Conservation (phyloP, 495 filamentous ascomycete species). For the Penicillium daleae region DNA sequence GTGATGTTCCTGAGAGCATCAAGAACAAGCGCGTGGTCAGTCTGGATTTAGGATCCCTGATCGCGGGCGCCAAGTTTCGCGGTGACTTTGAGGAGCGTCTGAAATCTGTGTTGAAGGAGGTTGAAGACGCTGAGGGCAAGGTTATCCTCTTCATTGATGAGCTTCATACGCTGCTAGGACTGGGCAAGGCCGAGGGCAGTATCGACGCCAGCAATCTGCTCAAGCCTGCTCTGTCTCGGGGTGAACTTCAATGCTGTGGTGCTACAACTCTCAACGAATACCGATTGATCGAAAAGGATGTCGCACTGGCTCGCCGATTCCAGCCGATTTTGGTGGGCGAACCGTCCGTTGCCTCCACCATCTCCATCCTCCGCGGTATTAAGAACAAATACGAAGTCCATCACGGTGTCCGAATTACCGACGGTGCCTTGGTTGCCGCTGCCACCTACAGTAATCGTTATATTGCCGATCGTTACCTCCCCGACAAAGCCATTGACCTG, state of each 20-base stretch:
- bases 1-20: slow-evolving; percentile 95
- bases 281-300: slow-evolving; percentile 92
- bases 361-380: slow-evolving; percentile 94
- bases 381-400: slow-evolving; percentile 98
- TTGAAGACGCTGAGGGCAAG: slow-evolving; percentile 82
- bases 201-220: slow-evolving; percentile 95
- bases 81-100: slow-evolving; percentile 96
- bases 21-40: slow-evolving; percentile 90
- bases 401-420: slow-evolving; percentile 89
- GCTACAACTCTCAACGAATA: slow-evolving; percentile 95
- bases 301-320: slow-evolving; percentile 87
- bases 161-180: slow-evolving; percentile 85
- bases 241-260: slow-evolving; percentile 93
- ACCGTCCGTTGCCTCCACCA: slow-evolving; percentile 86
- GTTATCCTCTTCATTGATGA: slow-evolving; percentile 97
- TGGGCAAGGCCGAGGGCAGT: slow-evolving; percentile 93
- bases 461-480: slow-evolving; percentile 92
- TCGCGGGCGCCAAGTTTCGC: slow-evolving; percentile 93
- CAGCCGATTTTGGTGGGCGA: slow-evolving; percentile 91
- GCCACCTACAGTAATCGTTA: slow-evolving; percentile 93
- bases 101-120: slow-evolving; percentile 88
- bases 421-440: slow-evolving; percentile 88
- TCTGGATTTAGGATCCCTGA: slow-evolving; percentile 86
- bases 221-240: slow-evolving; percentile 90
- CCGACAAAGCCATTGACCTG: slow-evolving; percentile 95